A percentile compares a stretch with the other conserved stretches of the same genome.
Conservation (phyloP, 176 grass and related monocot species). For the Zoysia pacifica region DNA sequence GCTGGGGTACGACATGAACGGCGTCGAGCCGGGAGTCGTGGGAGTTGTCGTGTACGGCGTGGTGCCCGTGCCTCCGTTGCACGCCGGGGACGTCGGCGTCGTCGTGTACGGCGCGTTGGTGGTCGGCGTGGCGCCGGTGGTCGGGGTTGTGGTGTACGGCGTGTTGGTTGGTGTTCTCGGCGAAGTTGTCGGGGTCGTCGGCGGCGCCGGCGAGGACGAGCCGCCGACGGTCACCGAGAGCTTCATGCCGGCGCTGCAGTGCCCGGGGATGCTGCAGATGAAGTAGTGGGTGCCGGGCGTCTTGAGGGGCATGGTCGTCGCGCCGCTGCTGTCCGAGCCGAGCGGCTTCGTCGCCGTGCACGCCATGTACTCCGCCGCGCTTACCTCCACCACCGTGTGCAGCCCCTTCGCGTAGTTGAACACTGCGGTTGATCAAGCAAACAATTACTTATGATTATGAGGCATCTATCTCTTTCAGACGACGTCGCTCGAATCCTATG, state of each 20-base stretch:
- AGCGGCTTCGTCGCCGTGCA: conserved; percentile 60
- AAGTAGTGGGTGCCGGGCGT: conserved; percentile 74
- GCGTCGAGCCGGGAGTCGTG: conserved; percentile 32
- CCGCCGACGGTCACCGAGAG: conserved; percentile 60
- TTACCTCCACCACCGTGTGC: conserved; percentile 78
- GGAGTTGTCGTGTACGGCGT: conserved; percentile 21
- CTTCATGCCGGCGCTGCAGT: conserved; percentile 86
- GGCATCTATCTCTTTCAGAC: not conserved
- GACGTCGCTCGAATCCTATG: not conserved
- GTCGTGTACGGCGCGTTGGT: conserved; percentile 20
- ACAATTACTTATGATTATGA: not conserved
- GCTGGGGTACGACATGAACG: conserved; percentile 27
- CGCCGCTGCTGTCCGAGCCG: conserved; percentile 64
- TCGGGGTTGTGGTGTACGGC: conserved; percentile 1
- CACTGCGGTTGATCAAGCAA: conserved; percentile 9
- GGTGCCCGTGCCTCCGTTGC: conserved; percentile 21
- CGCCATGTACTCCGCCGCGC: conserved; percentile 61
- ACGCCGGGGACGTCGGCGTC: conserved; percentile 41
- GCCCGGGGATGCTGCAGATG: conserved; percentile 66
- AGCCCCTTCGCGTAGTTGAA: conserved; percentile 63
- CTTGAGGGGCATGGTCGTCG: conserved; percentile 60
- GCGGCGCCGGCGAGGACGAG: conserved; percentile 24
- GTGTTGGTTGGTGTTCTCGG: not conserved
- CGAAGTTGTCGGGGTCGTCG: conserved; percentile 18
- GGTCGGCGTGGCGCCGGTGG: conserved; percentile 32